Percentiles rank a stretch among this genome's conserved stretches.
phyloP scores from a whole-genome alignment of 805 yeast species.

The Sugiyamaella qingdaonensis region DNA sequence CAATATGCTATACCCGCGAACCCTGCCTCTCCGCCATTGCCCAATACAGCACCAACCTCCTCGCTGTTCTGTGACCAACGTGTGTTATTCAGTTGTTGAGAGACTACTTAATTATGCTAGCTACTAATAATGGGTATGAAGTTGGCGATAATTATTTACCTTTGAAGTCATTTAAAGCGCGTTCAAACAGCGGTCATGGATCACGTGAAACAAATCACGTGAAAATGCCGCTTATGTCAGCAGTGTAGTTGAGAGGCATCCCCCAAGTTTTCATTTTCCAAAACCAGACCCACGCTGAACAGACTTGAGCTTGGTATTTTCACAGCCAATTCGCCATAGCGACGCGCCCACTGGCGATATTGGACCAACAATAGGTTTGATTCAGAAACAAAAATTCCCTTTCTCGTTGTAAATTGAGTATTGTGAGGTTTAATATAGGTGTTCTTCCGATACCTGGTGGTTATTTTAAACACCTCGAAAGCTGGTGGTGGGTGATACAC shows the following conservation, averaged over 20 bases:
- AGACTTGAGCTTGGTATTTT: not conserved
- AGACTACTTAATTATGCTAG: too few relatives aligned
- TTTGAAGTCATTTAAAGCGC: too few relatives aligned
- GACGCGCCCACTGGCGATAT: not conserved
- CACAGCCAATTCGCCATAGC: not conserved
- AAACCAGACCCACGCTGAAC: not conserved
- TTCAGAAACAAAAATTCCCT: not conserved
- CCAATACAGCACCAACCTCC: too few relatives aligned
- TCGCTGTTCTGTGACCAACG: too few relatives aligned
- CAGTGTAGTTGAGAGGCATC: not conserved
- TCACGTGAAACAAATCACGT: not conserved
- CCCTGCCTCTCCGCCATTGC: too few relatives aligned
- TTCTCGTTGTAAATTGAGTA: not conserved
- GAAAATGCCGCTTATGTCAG: slow-evolving; percentile 5
- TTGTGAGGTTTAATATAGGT: not conserved
- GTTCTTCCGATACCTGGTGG: not conserved
- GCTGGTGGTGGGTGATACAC: not conserved
- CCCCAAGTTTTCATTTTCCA: not conserved
- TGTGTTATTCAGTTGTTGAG: too few relatives aligned
- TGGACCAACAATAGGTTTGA: not conserved
- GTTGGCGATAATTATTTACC: too few relatives aligned
- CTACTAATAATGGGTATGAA: too few relatives aligned
- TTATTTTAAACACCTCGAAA: not conserved
- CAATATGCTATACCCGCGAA: too few relatives aligned
- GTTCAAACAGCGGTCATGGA: too few relatives aligned